phyloP scores from a whole-genome alignment of 106 monocot species.

The Narthecium ossifragum region DNA sequence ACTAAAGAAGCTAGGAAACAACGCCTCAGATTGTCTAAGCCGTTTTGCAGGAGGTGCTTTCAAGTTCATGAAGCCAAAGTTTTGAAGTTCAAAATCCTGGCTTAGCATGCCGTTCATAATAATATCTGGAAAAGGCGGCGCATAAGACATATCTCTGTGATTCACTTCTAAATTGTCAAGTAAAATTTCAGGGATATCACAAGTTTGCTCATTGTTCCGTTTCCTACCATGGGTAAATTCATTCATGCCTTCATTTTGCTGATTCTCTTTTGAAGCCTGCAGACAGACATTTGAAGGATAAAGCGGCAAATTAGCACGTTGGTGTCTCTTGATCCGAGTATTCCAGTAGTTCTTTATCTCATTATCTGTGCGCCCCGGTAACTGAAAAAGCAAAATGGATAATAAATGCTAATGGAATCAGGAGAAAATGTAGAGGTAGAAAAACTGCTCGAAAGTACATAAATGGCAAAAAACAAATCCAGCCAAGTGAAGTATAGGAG shows the following conservation, averaged over 20 bases:
- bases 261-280: slow-evolving; percentile 17
- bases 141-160: slow-evolving; percentile 22
- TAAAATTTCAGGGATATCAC: slow-evolving; percentile 18
- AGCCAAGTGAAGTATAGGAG: no score
- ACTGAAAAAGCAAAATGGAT: slow-evolving; percentile 27
- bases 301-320: slow-evolving; percentile 45
- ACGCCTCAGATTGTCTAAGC: slow-evolving; percentile 14
- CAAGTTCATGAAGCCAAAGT: slow-evolving; percentile 10
- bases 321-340: slow-evolving; percentile 46
- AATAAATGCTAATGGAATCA: no score
- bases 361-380: slow-evolving; percentile 72
- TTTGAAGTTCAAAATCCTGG: slow-evolving; percentile 22
- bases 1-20: slow-evolving; percentile 14
- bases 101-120: slow-evolving; percentile 6
- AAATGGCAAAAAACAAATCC: no score
- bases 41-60: slow-evolving; percentile 6
- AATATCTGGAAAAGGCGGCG: slow-evolving; percentile 17
- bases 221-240: slow-evolving; percentile 12
- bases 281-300: slow-evolving; percentile 26
- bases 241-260: slow-evolving; percentile 7
- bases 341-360: slow-evolving; percentile 84
- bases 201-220: slow-evolving; percentile 6
- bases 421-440: no score
- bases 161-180: slow-evolving; percentile 17
- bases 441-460: no score